Evolutionary conservation across 495 filamentous ascomycete species (phyloP).

Genomic region (Pseudomonodictys pantanalensis): DNA sequence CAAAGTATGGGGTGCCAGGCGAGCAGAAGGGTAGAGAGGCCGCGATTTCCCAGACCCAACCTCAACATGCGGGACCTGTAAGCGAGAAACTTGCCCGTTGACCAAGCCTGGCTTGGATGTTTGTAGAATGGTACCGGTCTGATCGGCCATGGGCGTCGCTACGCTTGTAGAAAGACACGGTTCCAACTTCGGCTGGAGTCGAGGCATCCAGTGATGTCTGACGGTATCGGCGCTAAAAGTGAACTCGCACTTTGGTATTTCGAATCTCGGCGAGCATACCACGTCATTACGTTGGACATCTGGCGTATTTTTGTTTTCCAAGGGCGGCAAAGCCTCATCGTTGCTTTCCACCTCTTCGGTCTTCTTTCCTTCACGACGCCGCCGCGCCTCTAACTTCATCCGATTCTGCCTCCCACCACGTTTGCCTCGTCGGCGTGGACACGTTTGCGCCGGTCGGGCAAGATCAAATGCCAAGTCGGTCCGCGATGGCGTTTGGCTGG

Average conservation of each 20-base stretch:
- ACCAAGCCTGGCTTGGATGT: conserved; percentile 6
- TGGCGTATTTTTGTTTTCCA: no score
- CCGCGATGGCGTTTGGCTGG: conserved; percentile 11
- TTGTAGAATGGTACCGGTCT: background rate
- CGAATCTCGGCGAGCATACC: background rate
- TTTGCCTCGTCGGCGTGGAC: conserved; percentile 22
- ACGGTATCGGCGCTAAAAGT: background rate
- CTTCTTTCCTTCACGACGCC: background rate
- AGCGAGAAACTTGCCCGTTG: no score
- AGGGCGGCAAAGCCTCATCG: no score
- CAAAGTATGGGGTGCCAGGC: no score
- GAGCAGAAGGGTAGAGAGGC: no score
- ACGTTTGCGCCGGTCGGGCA: conserved; percentile 4
- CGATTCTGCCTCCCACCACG: conserved; percentile 13
- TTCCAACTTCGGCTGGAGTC: conserved; percentile 7
- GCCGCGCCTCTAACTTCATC: background rate
- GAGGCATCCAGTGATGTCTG: conserved; percentile 15
- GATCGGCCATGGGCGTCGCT: background rate
- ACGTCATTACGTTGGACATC: background rate
- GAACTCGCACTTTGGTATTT: background rate
- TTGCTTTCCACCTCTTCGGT: no score
- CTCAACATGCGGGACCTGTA: no score
- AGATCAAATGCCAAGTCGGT: conserved; percentile 28
- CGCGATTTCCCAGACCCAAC: no score
- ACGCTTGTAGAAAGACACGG: background rate